Conservation (phyloP, 2,329 filamentous ascomycete species). For the Sporothrix euskadiensis region DNA sequence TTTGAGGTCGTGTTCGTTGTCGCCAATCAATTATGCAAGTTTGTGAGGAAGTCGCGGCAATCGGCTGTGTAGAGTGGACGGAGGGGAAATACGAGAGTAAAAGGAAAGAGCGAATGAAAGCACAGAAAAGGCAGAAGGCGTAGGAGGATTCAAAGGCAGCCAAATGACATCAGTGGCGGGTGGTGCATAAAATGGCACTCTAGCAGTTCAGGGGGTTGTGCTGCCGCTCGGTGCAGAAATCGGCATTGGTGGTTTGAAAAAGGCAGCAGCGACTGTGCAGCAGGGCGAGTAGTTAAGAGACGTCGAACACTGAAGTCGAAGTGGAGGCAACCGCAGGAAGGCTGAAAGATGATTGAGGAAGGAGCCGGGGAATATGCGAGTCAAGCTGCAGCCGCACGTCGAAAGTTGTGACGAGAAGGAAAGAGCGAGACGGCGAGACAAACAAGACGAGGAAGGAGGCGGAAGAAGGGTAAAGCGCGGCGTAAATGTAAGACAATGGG, state of each 20-base stretch:
- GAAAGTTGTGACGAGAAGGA: background rate
- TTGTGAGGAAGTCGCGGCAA: background rate
- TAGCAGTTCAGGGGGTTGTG: background rate
- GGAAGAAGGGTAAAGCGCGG: background rate
- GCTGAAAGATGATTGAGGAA: background rate
- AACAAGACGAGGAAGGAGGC: background rate
- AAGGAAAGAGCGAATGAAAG: constrained; percentile 7
- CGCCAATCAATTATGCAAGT: background rate
- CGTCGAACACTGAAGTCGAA: background rate
- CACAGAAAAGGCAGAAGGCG: background rate
- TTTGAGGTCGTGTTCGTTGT: background rate
- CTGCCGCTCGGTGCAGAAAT: background rate
- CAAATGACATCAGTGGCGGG: constrained; percentile 22
- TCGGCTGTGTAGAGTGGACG: background rate
- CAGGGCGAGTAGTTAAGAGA: background rate
- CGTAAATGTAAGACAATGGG: background rate
- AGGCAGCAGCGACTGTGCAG: background rate
- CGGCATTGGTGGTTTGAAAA: background rate
- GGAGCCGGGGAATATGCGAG: background rate
- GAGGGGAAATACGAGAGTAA: background rate
- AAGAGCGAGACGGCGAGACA: background rate
- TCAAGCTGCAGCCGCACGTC: background rate
- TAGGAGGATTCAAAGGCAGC: background rate
- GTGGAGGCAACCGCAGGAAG: background rate
- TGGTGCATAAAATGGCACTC: background rate